Evolutionary conservation across 116 monocot genomes (phyloP).

Genomic region (Iris pallida): DNA sequence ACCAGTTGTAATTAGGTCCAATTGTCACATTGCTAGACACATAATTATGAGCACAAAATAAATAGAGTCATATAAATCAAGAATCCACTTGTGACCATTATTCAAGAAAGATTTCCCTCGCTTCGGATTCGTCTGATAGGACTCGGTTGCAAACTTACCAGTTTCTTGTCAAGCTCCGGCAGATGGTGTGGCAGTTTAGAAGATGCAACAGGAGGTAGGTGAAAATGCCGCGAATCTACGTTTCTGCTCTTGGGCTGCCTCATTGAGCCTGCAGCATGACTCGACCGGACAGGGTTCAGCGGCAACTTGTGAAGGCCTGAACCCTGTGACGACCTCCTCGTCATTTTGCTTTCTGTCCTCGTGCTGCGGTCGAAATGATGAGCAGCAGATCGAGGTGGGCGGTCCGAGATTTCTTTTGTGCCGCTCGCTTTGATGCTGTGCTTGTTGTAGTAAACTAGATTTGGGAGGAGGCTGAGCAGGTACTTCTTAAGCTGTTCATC

Average conservation of each 20-base stretch:
- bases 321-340: constrained; percentile 14
- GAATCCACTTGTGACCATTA: no score
- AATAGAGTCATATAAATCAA: no score
- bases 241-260: constrained; percentile 31
- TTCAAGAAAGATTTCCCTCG: constrained; percentile 24
- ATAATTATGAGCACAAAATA: no score
- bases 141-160: constrained; percentile 9
- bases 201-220: background rate
- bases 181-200: constrained; percentile 16
- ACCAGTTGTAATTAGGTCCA: no score
- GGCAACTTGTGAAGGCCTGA: constrained; percentile 15
- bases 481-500: constrained; percentile 74
- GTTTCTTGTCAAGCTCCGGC: constrained; percentile 8
- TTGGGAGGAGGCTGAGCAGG: constrained; percentile 51
- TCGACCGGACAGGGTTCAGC: constrained; percentile 10
- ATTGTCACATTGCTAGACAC: no score
- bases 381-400: constrained; percentile 16
- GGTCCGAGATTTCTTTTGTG: constrained; percentile 45
- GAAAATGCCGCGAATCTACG: background rate
- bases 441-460: constrained; percentile 60
- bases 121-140: constrained; percentile 41
- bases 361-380: constrained; percentile 30
- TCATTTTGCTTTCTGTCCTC: constrained; percentile 32
- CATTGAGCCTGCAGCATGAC: constrained; percentile 3
- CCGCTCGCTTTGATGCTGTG: constrained; percentile 33